Evolutionary conservation across 1,139 yeast genomes (phyloP).

Genomic region (Yamadazyma dendronema): DNA sequence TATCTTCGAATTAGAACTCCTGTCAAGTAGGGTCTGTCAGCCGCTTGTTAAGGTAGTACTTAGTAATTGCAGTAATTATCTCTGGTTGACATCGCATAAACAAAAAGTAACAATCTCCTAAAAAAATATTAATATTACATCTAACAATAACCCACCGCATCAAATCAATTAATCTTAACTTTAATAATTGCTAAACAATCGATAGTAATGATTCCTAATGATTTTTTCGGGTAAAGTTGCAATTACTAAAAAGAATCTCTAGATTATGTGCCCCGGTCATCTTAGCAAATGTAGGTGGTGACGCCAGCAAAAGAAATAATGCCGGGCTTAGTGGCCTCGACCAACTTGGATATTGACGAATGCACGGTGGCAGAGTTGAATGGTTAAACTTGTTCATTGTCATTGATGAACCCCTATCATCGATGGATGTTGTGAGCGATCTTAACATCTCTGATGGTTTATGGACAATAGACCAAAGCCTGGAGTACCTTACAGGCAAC

Average conservation of each 20-base stretch:
- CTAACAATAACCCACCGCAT: background rate
- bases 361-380: no score
- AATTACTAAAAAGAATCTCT: background rate
- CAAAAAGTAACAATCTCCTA: background rate
- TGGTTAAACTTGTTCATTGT: no score
- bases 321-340: background rate
- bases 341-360: no score
- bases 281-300: background rate
- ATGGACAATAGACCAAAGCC: no score
- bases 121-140: background rate
- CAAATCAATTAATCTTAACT: background rate
- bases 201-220: background rate
- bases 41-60: no score
- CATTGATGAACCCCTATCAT: no score
- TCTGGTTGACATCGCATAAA: no score
- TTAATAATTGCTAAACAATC: background rate
- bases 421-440: no score
- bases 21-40: no score
- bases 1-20: no score
- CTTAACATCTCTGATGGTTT: background rate
- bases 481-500: background rate
- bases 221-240: background rate
- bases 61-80: no score
- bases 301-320: background rate
- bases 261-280: background rate